Percentiles rank a stretch among this genome's conserved stretches.
Conservation (phyloP, 129 eudicot species). For the Pseudognaphalium luteoalbum region DNA sequence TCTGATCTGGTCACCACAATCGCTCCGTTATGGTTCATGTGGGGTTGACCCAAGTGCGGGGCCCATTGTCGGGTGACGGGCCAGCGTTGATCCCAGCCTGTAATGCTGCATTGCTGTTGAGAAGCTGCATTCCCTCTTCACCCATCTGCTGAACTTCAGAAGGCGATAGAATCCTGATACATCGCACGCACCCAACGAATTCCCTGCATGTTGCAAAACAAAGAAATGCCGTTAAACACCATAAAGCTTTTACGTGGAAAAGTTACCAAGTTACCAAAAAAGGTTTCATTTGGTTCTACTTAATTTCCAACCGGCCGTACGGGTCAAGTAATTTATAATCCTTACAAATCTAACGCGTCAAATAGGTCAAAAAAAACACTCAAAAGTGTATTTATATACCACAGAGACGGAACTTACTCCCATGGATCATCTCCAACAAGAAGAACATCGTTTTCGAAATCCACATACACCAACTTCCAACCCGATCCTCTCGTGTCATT, state of each 20-base stretch:
- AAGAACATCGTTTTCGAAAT: constrained; percentile 90
- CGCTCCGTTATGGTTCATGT: constrained; percentile 9
- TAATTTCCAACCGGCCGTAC: not conserved
- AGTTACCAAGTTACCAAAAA: no score
- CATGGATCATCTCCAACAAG: constrained; percentile 99
- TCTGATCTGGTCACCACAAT: constrained; percentile 6
- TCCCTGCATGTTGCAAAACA: constrained; percentile 53
- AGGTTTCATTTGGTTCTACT: not conserved
- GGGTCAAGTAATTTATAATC: not conserved
- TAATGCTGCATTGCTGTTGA: constrained; percentile 64
- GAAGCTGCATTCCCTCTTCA: constrained; percentile 96
- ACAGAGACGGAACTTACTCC: constrained; percentile 68
- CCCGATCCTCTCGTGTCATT: constrained; percentile 80
- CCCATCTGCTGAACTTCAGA: constrained; percentile 97
- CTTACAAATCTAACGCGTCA: not conserved
- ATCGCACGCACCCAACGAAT: constrained; percentile 84
- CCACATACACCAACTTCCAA: constrained; percentile 98
- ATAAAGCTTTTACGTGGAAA: not conserved
- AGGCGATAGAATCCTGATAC: constrained; percentile 90
- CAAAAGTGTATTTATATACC: not conserved
- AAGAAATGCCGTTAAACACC: not conserved
- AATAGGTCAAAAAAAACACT: not conserved
- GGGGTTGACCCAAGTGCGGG: constrained; percentile 39
- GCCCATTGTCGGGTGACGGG: constrained; percentile 31
- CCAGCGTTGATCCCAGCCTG: constrained; percentile 40